phyloP scores from a whole-genome alignment of 768 basidiomycete genomes.

The Tulasnella calospora region DNA sequence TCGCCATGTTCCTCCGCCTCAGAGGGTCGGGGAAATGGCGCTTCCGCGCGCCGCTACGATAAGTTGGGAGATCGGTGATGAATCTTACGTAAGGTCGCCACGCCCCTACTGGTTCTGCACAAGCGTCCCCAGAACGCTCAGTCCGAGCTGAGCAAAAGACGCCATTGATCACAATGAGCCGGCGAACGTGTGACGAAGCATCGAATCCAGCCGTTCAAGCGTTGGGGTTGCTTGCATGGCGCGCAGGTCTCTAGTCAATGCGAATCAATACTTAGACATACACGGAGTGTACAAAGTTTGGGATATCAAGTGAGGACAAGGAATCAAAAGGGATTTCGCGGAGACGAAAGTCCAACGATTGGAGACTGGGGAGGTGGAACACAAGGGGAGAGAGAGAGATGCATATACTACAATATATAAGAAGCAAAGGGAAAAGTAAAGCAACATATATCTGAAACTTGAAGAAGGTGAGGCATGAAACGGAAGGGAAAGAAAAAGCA shows the following conservation, averaged over 20 bases:
- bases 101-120: no score
- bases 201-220: not conserved
- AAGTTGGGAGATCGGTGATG: no score
- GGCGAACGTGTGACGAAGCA: no score
- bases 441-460: not conserved
- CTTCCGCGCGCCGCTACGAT: no score
- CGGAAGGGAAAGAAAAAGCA: not conserved
- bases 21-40: no score
- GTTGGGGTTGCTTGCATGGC: not conserved
- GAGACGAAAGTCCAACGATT: not conserved
- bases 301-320: not conserved
- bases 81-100: no score
- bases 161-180: no score
- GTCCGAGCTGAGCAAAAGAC: no score
- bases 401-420: not conserved
- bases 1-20: no score
- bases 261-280: conserved; percentile 1
- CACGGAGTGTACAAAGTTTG: not conserved
- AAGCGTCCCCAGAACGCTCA: no score
- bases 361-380: not conserved
- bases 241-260: not conserved
- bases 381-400: not conserved
- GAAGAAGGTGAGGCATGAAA: not conserved
- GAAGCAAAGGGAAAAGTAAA: not conserved
- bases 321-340: not conserved